A percentile compares a stretch with the other conserved stretches of the same genome.
Evolutionary conservation across 768 basidiomycete species (phyloP).

Genomic region (Podaxis carcinomalis): DNA sequence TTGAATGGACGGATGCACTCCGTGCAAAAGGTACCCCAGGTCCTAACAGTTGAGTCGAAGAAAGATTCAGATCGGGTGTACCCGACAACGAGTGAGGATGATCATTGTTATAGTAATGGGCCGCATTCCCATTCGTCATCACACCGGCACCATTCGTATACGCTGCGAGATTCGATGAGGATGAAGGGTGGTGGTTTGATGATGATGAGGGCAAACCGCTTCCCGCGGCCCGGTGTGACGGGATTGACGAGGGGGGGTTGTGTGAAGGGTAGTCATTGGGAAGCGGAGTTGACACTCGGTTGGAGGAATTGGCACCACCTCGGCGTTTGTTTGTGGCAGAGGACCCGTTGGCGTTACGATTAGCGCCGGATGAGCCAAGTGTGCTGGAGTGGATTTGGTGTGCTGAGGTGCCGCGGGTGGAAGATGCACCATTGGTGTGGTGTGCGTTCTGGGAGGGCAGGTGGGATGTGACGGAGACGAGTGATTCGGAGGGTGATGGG

Average conservation of each 20-base stretch:
- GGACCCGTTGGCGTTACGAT: conserved; percentile 12
- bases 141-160: conserved; percentile 19
- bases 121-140: conserved; percentile 12
- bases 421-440: conserved; percentile 17
- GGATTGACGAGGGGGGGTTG: conserved; percentile 21
- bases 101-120: conserved; percentile 29
- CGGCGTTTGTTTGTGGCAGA: conserved; percentile 39
- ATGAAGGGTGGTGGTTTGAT: conserved; percentile 19
- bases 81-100: conserved; percentile 37
- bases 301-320: conserved; percentile 29
- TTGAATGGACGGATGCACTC: conserved; percentile 30
- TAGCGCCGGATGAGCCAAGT: neutral
- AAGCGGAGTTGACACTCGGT: conserved; percentile 36
- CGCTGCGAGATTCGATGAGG: conserved; percentile 14
- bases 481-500: conserved; percentile 68
- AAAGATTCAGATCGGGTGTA: conserved; percentile 47
- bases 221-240: conserved; percentile 26
- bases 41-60: conserved; percentile 55
- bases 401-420: conserved; percentile 22
- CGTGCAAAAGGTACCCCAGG: conserved; percentile 75
- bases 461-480: conserved; percentile 70
- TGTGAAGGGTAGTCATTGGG: conserved; percentile 31
- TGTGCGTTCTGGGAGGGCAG: conserved; percentile 36
- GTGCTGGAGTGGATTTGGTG: conserved; percentile 2
- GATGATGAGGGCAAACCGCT: conserved; percentile 13